Conservation (phyloP, 1,284 basidiomycete genomes). For the Cryptococcus depauperatus region DNA sequence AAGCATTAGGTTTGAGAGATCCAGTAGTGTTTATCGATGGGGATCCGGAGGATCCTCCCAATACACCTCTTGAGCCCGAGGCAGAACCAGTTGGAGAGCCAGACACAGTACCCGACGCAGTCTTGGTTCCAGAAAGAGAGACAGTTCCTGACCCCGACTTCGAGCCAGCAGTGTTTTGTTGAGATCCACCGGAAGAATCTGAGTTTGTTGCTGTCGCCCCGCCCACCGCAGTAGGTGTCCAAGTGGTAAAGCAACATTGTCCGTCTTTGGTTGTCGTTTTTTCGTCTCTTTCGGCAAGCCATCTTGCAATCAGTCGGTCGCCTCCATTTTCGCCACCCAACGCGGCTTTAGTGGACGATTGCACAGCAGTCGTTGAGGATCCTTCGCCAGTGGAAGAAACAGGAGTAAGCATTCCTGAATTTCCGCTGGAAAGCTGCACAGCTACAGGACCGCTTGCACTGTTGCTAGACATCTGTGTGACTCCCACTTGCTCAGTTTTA, state of each 20-base stretch:
- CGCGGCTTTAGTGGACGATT: background rate
- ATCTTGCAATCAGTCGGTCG: slow-evolving; percentile 4
- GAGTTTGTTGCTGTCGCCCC: no score
- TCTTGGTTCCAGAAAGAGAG: slow-evolving; percentile 4
- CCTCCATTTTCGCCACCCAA: slow-evolving; percentile 1
- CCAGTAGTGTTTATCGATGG: background rate
- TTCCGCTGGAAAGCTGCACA: background rate
- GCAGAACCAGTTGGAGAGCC: background rate
- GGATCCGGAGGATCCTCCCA: background rate
- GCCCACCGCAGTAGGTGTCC: slow-evolving; percentile 23
- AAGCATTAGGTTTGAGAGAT: background rate
- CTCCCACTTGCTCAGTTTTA: slow-evolving; percentile 21
- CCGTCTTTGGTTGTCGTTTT: slow-evolving; percentile 21
- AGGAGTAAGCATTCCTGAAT: background rate
- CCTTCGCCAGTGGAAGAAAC: background rate
- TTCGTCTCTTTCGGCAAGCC: slow-evolving; percentile 5
- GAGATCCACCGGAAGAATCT: no score
- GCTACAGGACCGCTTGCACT: background rate
- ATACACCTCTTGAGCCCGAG: background rate
- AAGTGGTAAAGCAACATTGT: slow-evolving; percentile 34
- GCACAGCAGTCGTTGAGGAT: no score
- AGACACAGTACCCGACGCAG: no score
- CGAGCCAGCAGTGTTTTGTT: no score
- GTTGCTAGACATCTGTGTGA: slow-evolving; percentile 14
- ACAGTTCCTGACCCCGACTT: background rate